phyloP scores from a whole-genome alignment of 257 asterid species.

The Lantana camara region DNA sequence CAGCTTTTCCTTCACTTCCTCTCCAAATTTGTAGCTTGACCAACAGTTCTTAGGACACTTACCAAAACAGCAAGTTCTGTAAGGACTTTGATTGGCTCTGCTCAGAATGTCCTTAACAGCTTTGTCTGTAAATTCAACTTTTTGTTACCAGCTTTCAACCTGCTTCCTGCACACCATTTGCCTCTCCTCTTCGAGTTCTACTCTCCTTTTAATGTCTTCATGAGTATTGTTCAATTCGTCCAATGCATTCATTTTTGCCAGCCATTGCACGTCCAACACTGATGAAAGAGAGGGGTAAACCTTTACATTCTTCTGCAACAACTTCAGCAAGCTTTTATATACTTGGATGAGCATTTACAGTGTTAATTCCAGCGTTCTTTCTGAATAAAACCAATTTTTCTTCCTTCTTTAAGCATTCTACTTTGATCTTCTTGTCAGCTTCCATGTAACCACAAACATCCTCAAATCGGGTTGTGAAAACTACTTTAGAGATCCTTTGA shows the following conservation, averaged over 20 bases:
- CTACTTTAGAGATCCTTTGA: conserved; percentile 23
- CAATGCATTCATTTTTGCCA: conserved; percentile 22
- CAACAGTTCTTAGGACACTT: conserved; percentile 18
- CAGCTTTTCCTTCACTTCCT: conserved; percentile 19
- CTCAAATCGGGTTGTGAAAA: conserved; percentile 27
- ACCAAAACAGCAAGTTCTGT: too few relatives aligned
- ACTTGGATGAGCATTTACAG: conserved; percentile 25
- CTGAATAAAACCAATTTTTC: conserved; percentile 27
- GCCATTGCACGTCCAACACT: conserved; percentile 34
- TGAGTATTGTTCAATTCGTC: conserved; percentile 15
- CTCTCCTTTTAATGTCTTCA: too few relatives aligned
- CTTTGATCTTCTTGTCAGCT: conserved; percentile 22
- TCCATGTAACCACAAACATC: too few relatives aligned
- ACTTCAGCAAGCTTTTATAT: conserved; percentile 25
- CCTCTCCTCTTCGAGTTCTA: too few relatives aligned
- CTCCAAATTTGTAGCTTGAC: conserved; percentile 25
- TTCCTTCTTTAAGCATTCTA: conserved; percentile 27
- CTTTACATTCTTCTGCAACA: conserved; percentile 31
- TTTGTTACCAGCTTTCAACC: too few relatives aligned
- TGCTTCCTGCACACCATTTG: too few relatives aligned
- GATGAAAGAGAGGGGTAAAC: conserved; percentile 32
- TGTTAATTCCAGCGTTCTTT: conserved; percentile 25
- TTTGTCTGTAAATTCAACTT: too few relatives aligned
- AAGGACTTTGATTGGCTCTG: too few relatives aligned
- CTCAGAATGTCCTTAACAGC: too few relatives aligned